phyloP scores from a whole-genome alignment of 108 stramenopile species.

The Pseudonitzschia pungens region DNA sequence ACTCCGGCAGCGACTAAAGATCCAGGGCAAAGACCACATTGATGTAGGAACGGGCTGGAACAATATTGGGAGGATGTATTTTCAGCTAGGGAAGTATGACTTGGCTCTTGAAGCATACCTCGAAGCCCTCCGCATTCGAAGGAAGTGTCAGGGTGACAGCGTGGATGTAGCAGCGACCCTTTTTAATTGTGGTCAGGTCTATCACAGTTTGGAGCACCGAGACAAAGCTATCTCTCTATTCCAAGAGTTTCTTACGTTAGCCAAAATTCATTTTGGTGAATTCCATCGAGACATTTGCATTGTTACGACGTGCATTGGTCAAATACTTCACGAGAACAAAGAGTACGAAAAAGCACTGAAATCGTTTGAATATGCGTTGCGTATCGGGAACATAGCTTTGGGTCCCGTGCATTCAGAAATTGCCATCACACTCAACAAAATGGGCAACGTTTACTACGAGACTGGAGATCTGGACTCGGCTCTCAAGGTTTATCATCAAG shows the following conservation, averaged over 20 bases:
- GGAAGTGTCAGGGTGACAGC: constrained; percentile 27
- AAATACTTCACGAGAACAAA: constrained; percentile 56
- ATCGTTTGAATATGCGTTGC: constrained; percentile 43
- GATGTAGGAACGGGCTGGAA: constrained; percentile 61
- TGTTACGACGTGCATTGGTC: constrained; percentile 53
- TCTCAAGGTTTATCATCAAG: constrained; percentile 49
- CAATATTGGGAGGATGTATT: constrained; percentile 52
- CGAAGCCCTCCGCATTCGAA: constrained; percentile 52
- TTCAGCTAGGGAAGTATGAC: constrained; percentile 39
- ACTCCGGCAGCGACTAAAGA: constrained; percentile 28
- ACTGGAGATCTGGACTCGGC: constrained; percentile 51
- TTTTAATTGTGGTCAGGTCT: constrained; percentile 61
- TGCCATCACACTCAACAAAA: constrained; percentile 57
- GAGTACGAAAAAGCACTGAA: constrained; percentile 37
- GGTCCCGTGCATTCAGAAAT: constrained; percentile 52
- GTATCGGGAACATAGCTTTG: constrained; percentile 34
- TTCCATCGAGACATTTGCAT: constrained; percentile 53
- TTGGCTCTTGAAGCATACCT: constrained; percentile 46
- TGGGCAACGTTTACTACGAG: constrained; percentile 63
- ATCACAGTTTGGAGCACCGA: constrained; percentile 42
- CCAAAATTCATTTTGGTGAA: constrained; percentile 40
- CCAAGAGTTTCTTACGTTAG: constrained; percentile 41
- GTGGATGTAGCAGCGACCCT: constrained; percentile 60
- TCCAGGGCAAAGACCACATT: constrained; percentile 34
- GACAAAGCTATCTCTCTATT: constrained; percentile 48